Base-by-base conservation (phyloP, 768 basidiomycete species). In the Lactarius sanguifluus region DNA sequence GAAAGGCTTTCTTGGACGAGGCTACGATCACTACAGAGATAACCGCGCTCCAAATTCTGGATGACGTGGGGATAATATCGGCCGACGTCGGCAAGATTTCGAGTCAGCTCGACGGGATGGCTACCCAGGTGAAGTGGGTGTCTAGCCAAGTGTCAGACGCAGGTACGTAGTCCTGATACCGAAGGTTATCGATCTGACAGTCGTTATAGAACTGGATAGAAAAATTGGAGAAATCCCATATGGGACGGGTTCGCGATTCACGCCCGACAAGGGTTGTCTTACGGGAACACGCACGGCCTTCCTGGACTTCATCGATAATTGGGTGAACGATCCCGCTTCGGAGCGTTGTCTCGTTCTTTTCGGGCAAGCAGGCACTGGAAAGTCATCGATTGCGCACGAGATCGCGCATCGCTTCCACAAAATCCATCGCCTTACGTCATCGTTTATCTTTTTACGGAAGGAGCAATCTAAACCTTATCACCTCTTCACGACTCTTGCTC, bases 391-490 rank as follows among this genome's bases (percentile, higher is more conserved):
- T 25, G 47, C 47, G 23, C 47, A 50, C 2, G 47, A 50, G 47
- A 50, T 41, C 2, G 58, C 58, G 1, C 58, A 41, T 25, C 58
- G 28, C 25, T 59, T 41, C 28, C 0, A 59, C 6, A 43, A 43
- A 5, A 59, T 57, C 7, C 30, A 30, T 8, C 23, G 38, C 30
- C 58, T 59, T 25, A 25, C 36, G 12, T 25, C 38, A 18, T 59
- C 34, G 0, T 59, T 59, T 7, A 38, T 40, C n/a, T 43, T 59
- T 41, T 16, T 59, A 18, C 58, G 58, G 6, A 40, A 43, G 16
- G 58, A 59, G 38, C n/a, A 40, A 41, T 59, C 58, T 0, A 43
- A 59, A 43, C 38, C 36, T 18, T 59, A 59, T 16, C 58, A 41
- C 5, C 38, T 59, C 5, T 57, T 57, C 56, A 57, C 34, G 56